Evolutionary conservation across 306 rosid species (phyloP).

Genomic region (Leucaena leucocephala): DNA sequence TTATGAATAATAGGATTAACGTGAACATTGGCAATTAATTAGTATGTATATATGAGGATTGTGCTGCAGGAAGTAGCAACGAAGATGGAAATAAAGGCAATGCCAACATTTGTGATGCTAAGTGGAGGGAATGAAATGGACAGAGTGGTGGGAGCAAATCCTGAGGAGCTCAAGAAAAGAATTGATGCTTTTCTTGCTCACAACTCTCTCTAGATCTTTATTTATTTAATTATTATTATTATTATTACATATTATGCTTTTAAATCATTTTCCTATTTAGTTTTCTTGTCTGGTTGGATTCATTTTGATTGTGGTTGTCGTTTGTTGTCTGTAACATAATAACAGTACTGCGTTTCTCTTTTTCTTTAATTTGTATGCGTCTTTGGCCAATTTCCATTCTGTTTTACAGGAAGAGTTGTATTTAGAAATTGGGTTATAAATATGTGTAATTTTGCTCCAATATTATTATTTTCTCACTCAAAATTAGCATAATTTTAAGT

Average conservation of each 20-base stretch:
- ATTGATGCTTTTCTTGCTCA: constrained; percentile 24
- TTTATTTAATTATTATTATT: neutral
- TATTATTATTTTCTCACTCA: too few species aligned
- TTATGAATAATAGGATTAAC: too few species aligned
- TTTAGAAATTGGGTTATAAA: too few species aligned
- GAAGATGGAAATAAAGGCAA: constrained; percentile 54
- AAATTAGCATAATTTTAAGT: too few species aligned
- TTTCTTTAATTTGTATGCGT: neutral
- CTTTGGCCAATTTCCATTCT: too few species aligned
- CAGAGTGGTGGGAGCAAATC: constrained; percentile 55
- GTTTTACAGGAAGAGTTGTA: too few species aligned
- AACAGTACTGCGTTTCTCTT: neutral
- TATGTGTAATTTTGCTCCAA: too few species aligned
- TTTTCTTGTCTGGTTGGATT: neutral
- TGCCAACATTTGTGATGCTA: constrained; percentile 49
- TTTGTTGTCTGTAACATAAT: neutral
- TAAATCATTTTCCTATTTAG: neutral
- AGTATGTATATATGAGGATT: too few species aligned
- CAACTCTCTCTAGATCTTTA: neutral
- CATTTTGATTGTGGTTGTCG: neutral
- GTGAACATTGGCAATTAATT: neutral
- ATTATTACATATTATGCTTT: neutral
- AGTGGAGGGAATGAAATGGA: constrained; percentile 41
- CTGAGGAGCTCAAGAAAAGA: constrained; percentile 42
- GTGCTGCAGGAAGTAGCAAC: constrained; percentile 44